A percentile compares a stretch with the other conserved stretches of the same genome.
Conservation (phyloP, 345 rosid species). For the Raphanus raphanistrum region DNA sequence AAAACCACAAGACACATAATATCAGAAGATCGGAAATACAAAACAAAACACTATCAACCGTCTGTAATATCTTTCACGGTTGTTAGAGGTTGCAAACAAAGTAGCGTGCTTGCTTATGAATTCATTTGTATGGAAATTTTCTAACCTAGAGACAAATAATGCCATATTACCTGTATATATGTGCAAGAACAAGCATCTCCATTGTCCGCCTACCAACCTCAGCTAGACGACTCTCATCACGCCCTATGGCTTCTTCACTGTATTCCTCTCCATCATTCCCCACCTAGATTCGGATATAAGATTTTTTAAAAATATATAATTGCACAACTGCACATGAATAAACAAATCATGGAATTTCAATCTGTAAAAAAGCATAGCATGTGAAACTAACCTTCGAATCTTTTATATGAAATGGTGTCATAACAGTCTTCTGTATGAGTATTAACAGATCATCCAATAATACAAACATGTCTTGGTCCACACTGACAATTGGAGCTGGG, state of each 20-base stretch:
- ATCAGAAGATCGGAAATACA: slow-evolving; percentile 21
- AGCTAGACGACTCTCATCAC: slow-evolving; percentile 89
- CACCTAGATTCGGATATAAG: slow-evolving; percentile 52
- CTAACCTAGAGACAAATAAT: background rate
- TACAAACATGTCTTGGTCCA: slow-evolving; percentile 74
- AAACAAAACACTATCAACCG: slow-evolving; percentile 15
- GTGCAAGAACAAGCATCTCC: slow-evolving; percentile 87
- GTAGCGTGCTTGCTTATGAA: background rate
- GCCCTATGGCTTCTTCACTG: slow-evolving; percentile 69
- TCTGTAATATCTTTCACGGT: slow-evolving; percentile 18
- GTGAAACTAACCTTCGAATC: slow-evolving; percentile 67
- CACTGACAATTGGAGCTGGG: slow-evolving; percentile 62
- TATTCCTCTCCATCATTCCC: slow-evolving; percentile 77
- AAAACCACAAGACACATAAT: slow-evolving; percentile 15
- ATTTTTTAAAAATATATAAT: background rate
- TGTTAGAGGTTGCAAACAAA: slow-evolving; percentile 9
- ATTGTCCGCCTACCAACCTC: slow-evolving; percentile 89
- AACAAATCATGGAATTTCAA: slow-evolving; percentile 9
- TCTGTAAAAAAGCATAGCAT: background rate
- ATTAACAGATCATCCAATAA: slow-evolving; percentile 80
- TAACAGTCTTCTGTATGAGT: slow-evolving; percentile 75
- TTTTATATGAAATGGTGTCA: slow-evolving; percentile 81
- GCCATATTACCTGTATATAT: slow-evolving; percentile 73
- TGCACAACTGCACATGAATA: background rate
- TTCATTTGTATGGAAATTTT: slow-evolving; percentile 1